Conservation (phyloP, 2,329 filamentous ascomycete genomes). For the Colletotrichum sp. region DNA sequence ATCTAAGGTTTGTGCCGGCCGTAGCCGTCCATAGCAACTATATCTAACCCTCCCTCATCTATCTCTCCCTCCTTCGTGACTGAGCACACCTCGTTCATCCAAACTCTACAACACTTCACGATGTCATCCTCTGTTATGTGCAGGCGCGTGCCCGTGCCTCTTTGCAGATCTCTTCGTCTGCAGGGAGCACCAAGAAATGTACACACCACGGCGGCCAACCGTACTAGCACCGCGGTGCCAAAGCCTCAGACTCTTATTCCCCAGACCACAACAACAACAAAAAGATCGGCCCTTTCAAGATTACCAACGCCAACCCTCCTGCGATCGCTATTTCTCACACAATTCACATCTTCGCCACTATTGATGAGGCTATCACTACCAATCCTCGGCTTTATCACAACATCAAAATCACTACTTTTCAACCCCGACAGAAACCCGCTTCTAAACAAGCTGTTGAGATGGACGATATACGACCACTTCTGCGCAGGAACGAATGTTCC, state of each 20-base stretch:
- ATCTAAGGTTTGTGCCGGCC: conserved; percentile 12
- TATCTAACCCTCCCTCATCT: background rate
- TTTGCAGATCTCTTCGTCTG: background rate
- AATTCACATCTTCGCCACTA: conserved; percentile 2
- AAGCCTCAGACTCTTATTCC: background rate
- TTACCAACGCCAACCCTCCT: background rate
- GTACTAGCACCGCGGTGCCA: background rate
- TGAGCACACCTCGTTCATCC: background rate
- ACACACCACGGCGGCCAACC: conserved; percentile 6
- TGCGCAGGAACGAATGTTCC: conserved; percentile 78
- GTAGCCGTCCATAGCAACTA: conserved; percentile 15
- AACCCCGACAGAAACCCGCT: conserved; percentile 79
- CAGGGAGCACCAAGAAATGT: background rate
- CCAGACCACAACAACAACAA: background rate
- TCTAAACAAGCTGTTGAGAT: conserved; percentile 73
- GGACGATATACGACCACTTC: conserved; percentile 90
- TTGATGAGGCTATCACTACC: conserved; percentile 12
- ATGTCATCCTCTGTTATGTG: conserved; percentile 1
- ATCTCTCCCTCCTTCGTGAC: background rate
- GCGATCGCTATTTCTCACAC: conserved; percentile 8
- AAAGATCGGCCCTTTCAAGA: conserved; percentile 2
- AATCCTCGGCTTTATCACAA: conserved; percentile 5
- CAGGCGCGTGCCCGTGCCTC: background rate
- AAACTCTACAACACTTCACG: background rate
- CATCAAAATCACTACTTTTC: conserved; percentile 36